Evolutionary conservation across 2,329 filamentous ascomycete species (phyloP), one percentile per base, ranked within the genome.

Genomic region (Arthroderma sp.): DNA sequence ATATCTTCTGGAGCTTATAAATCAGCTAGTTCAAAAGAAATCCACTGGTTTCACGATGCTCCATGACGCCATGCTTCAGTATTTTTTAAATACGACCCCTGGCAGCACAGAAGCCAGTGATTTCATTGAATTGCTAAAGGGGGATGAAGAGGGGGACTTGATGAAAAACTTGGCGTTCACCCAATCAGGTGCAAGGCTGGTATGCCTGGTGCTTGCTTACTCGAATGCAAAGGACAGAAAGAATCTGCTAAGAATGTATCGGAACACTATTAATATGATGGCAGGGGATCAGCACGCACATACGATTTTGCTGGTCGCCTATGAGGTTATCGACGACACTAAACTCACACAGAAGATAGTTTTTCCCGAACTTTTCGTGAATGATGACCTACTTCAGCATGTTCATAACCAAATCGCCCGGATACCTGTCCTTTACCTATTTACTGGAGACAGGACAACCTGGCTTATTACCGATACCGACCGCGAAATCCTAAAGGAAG

Each of bases 21-120:
- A 95, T 65, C 79, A 83, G 50, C 75, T 98, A 36, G 76, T 96
- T 40, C 88, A 98, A 66, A 98, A 98, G 76, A 91, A 91, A 68
- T 81, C 91, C 68, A 93, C 86, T 1, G 89, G 86, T 6, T 96
- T 98, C 66, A 96, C 89, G 2, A 93, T 98, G 75, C 77, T 98
- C 15, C 93, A 98, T 64, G 91, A 96, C 58, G 91, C 91, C 41
- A 94, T 98, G 88, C 72, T 95, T 48, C 89, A 98, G 62, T 98
- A 95, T 66, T 95, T 89, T 66, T 68, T 86, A 43, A 89, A 83
- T 56, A 78, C 81, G 39, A 81, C 83, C 52, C 70, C 77, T 4
- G 87, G 83, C 3, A 85, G 80, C 38, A 79, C 85, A 47, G 89
- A 96, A 61, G 80, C 86, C 36, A 83, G 73, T 30, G 87, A 94